phyloP scores from a whole-genome alignment of 257 asterid genomes.

The Orobanche coerulescens region DNA sequence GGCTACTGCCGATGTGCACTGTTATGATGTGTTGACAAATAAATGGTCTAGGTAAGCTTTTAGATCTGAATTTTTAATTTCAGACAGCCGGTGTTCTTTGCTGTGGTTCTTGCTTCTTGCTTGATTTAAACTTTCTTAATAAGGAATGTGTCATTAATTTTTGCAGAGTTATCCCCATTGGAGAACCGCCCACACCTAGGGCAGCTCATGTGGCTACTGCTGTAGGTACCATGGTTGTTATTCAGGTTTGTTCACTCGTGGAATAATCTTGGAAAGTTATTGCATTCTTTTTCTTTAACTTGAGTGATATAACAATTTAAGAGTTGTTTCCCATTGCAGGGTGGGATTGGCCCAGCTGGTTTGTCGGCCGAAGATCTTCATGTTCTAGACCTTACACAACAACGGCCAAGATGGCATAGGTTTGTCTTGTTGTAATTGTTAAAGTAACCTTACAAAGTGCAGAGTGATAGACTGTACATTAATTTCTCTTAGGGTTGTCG shows the following conservation, averaged over 20 bases:
- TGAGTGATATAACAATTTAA: neutral
- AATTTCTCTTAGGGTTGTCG: constrained; percentile 63
- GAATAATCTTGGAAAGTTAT: constrained; percentile 4
- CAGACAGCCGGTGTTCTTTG: neutral
- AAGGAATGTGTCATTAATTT: constrained; percentile 10
- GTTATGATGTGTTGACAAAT: constrained; percentile 77
- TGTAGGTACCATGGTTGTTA: constrained; percentile 98
- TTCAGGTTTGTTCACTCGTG: constrained; percentile 60
- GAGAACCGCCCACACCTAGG: constrained; percentile 99
- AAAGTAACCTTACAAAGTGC: constrained; percentile 3
- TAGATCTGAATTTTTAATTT: neutral
- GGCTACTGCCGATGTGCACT: constrained; percentile 95
- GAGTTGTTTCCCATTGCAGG: constrained; percentile 32
- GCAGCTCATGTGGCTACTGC: constrained; percentile 99
- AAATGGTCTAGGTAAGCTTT: constrained; percentile 86
- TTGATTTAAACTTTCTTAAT: constrained; percentile 20
- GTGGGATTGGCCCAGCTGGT: constrained; percentile 80
- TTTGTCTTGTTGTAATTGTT: constrained; percentile 24
- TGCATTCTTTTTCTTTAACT: neutral
- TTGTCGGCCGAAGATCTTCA: constrained; percentile 81
- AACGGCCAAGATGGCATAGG: constrained; percentile 96
- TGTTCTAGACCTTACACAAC: constrained; percentile 70
- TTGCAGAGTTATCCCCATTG: constrained; percentile 86
- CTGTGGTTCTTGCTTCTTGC: constrained; percentile 6
- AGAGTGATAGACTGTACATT: constrained; percentile 1